Evolutionary conservation across 441 rosid genomes (phyloP).

Genomic region (Populus hybrid): DNA sequence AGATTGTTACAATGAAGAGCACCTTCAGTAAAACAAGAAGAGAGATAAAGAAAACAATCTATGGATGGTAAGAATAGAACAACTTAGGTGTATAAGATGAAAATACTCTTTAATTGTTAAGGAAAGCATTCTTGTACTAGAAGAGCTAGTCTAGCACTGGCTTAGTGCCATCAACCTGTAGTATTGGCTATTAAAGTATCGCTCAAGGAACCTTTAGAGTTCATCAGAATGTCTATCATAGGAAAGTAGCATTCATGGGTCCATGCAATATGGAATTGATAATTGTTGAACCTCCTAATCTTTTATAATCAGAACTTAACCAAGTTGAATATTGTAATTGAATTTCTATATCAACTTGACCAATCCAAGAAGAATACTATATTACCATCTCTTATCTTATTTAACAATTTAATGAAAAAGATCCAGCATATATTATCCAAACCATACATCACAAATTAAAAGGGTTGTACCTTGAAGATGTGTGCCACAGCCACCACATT

Average conservation of each 20-base stretch:
- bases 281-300: background rate
- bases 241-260: background rate
- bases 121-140: background rate
- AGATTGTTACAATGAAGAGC: background rate
- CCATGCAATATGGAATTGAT: background rate
- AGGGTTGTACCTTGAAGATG: slow-evolving; percentile 60
- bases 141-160: background rate
- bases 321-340: background rate
- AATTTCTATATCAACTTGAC: background rate
- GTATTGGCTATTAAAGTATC: background rate
- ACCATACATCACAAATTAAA: background rate
- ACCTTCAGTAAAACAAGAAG: slow-evolving; percentile 9
- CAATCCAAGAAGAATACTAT: background rate
- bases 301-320: background rate
- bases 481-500: slow-evolving; percentile 71
- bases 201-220: background rate
- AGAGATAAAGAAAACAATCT: slow-evolving; percentile 4
- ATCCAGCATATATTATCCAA: background rate
- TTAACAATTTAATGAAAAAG: background rate
- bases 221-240: background rate
- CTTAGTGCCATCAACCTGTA: background rate
- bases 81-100: background rate
- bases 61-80: background rate
- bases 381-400: background rate
- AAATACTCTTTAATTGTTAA: background rate